These are phyloP conservation scores for Cephalotrichum gorgonifer DNA, from an alignment of 2,329 filamentous ascomycete genomes.

Conservation along the genomic window DNA sequence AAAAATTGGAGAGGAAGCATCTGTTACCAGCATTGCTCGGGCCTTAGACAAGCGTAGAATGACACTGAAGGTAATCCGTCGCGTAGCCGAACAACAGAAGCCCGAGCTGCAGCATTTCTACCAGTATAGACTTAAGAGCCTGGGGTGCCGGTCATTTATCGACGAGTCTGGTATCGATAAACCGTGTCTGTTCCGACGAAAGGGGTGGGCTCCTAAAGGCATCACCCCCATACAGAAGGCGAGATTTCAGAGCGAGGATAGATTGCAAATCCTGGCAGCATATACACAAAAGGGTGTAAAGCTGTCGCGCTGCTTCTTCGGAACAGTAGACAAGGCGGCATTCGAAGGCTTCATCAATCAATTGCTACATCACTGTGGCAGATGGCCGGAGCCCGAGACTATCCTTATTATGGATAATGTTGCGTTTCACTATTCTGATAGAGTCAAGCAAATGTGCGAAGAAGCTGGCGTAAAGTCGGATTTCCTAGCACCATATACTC, in stretches of 20 bases:
- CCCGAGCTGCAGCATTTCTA: slow-evolving; percentile 1
- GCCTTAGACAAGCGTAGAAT: slow-evolving; percentile 1
- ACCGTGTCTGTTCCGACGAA: slow-evolving; percentile 18
- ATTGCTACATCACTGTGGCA: slow-evolving; percentile 18
- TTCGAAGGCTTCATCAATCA: slow-evolving; percentile 17
- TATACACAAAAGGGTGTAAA: slow-evolving; percentile 15
- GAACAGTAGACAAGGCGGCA: slow-evolving; percentile 10
- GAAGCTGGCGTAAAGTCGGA: background rate
- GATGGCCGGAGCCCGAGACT: slow-evolving; percentile 19
- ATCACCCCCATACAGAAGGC: slow-evolving; percentile 14
- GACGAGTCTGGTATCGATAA: slow-evolving; percentile 24
- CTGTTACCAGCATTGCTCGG: background rate
- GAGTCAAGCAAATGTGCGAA: background rate
- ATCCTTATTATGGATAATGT: slow-evolving; percentile 18
- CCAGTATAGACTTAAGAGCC: background rate
- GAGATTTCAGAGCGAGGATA: slow-evolving; percentile 11
- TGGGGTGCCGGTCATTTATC: slow-evolving; percentile 12
- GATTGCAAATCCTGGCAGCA: slow-evolving; percentile 13
- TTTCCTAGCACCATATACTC: background rate
- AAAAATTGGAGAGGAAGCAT: background rate
- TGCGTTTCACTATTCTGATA: background rate
- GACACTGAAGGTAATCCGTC: background rate
- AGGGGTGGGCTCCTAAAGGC: slow-evolving; percentile 19
- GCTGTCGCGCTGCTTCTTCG: slow-evolving; percentile 8
- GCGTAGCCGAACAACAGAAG: background rate